phyloP scores from a whole-genome alignment of 2,329 filamentous ascomycete species.

The Grosmannia serpens region DNA sequence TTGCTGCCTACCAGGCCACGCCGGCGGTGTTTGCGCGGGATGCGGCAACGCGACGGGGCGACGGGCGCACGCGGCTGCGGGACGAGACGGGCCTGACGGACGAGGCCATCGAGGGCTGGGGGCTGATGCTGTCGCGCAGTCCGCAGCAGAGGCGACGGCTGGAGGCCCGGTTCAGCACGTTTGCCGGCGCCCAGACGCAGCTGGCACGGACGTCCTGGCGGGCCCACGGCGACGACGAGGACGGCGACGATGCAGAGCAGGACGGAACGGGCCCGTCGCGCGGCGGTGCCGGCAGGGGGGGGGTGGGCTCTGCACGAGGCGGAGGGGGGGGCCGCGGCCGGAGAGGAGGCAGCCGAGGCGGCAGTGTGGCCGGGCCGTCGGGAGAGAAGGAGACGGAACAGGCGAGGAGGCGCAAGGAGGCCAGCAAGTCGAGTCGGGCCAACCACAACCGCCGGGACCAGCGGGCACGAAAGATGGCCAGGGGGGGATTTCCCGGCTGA shows the following conservation, averaged over 20 bases:
- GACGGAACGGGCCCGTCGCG: slow-evolving; percentile 7
- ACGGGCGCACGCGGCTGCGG: slow-evolving; percentile 51
- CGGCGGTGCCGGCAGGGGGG: background rate
- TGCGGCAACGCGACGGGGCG: slow-evolving; percentile 53
- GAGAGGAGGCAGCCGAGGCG: slow-evolving; percentile 34
- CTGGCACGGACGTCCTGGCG: slow-evolving; percentile 57
- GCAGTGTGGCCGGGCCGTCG: slow-evolving; percentile 51
- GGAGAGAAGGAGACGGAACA: slow-evolving; percentile 61
- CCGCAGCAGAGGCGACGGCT: slow-evolving; percentile 55
- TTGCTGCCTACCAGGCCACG: slow-evolving; percentile 55
- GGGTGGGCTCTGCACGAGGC: background rate
- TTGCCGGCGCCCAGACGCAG: slow-evolving; percentile 53
- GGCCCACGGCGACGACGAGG: slow-evolving; percentile 37
- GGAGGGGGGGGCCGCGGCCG: slow-evolving; percentile 23
- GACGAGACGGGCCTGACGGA: slow-evolving; percentile 81
- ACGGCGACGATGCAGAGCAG: slow-evolving; percentile 35
- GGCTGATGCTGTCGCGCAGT: slow-evolving; percentile 68
- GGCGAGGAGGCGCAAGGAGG: slow-evolving; percentile 66
- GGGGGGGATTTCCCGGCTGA: slow-evolving; percentile 29
- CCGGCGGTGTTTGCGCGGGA: slow-evolving; percentile 61
- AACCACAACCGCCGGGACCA: slow-evolving; percentile 79
- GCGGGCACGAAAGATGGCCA: slow-evolving; percentile 53
- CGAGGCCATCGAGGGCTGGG: slow-evolving; percentile 91
- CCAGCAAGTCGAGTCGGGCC: slow-evolving; percentile 67
- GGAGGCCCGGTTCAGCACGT: slow-evolving; percentile 57